Conservation (phyloP, 129 eudicot species). For the Logfia minima region DNA sequence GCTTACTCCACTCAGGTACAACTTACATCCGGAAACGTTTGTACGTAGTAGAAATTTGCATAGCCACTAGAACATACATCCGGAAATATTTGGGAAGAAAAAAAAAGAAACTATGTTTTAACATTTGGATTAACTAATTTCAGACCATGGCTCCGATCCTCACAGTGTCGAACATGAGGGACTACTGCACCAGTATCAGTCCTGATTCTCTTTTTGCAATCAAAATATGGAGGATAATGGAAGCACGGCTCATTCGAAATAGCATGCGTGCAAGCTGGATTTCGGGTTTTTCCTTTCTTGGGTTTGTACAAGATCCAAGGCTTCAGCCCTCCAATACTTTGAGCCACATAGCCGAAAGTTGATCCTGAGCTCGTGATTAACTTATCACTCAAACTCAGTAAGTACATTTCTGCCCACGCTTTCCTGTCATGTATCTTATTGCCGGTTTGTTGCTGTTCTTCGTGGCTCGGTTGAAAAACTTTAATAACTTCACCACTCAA, state of each 20-base stretch:
- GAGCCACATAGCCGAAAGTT: constrained; percentile 86
- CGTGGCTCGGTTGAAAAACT: constrained; percentile 76
- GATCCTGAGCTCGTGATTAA: constrained; percentile 80
- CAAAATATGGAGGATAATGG: constrained; percentile 73
- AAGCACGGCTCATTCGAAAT: constrained; percentile 82
- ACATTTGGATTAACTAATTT: constrained; percentile 48
- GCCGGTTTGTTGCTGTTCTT: constrained; percentile 58
- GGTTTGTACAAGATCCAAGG: constrained; percentile 86
- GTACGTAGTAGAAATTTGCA: neutral
- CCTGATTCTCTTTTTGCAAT: constrained; percentile 57
- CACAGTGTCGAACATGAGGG: constrained; percentile 74
- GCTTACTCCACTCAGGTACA: no score
- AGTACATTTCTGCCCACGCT: constrained; percentile 86
- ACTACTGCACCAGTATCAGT: constrained; percentile 54
- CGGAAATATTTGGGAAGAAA: neutral
- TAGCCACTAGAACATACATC: constrained; percentile 22
- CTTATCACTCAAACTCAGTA: constrained; percentile 61
- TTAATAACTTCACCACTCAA: constrained; percentile 46
- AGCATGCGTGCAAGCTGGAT: constrained; percentile 67
- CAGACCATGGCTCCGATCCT: constrained; percentile 77
- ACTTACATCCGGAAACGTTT: constrained; percentile 17
- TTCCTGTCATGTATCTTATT: constrained; percentile 60
- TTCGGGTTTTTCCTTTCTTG: constrained; percentile 50
- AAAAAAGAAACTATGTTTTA: constrained; percentile 8
- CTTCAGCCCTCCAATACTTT: constrained; percentile 76